phyloP scores from a whole-genome alignment of 805 yeast species.

The Monosporozyma servazzii region DNA sequence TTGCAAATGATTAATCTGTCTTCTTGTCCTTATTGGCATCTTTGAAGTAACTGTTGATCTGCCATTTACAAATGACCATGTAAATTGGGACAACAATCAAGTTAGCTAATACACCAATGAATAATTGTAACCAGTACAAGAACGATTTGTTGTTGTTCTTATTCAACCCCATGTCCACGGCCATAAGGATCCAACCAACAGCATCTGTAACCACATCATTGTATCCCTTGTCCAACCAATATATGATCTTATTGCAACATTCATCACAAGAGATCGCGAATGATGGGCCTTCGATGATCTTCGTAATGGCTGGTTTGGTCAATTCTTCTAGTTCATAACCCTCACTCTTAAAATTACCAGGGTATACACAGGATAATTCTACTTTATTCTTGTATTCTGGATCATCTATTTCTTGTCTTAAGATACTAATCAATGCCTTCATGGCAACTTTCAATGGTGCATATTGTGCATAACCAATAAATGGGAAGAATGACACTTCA shows the following conservation, averaged over 20 bases:
- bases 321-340: conserved; percentile 74
- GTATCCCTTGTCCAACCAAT: conserved; percentile 51
- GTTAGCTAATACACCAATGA: conserved; percentile 40
- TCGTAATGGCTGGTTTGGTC: conserved; percentile 81
- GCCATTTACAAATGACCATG: conserved; percentile 40
- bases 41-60: conserved; percentile 37
- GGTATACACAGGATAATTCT: conserved; percentile 64
- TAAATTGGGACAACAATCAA: conserved; percentile 51
- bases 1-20: neutral
- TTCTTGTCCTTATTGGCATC: neutral
- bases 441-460: conserved; percentile 85
- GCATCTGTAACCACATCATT: conserved; percentile 73
- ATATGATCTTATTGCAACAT: conserved; percentile 55
- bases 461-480: conserved; percentile 85
- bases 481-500: conserved; percentile 72
- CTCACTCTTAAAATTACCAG: conserved; percentile 86
- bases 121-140: conserved; percentile 43
- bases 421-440: conserved; percentile 59
- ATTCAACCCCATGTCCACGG: conserved; percentile 56
- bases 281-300: conserved; percentile 77
- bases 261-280: conserved; percentile 53
- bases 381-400: conserved; percentile 37
- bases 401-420: conserved; percentile 66
- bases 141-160: conserved; percentile 42
- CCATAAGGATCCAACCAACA: conserved; percentile 72